Conservation (phyloP, 2,329 filamentous ascomycete species). For the Colletotrichum brevisporum region DNA sequence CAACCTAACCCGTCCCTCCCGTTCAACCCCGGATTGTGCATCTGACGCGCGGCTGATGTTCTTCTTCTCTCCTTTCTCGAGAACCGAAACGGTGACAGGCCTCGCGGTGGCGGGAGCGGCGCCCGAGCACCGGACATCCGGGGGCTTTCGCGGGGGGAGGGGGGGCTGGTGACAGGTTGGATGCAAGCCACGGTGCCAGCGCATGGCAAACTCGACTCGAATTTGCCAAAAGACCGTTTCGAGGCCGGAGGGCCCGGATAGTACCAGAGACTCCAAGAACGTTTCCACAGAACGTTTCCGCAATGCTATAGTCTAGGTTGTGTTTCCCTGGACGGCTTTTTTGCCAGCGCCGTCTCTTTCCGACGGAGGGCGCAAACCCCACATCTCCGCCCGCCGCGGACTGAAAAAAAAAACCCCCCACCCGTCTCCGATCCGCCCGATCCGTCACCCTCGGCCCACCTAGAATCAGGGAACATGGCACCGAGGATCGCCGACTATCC, state of each 20-base stretch:
- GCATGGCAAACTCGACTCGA: too few species aligned
- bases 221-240: too few species aligned
- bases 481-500: constrained; percentile 8
- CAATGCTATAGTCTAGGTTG: too few species aligned
- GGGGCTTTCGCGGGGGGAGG: too few species aligned
- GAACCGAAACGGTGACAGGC: constrained; percentile 14
- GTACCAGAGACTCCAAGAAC: too few species aligned
- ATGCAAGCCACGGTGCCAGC: too few species aligned
- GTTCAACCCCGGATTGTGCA: constrained; percentile 4
- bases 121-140: constrained; percentile 29
- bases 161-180: too few species aligned
- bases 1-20: background rate
- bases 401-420: background rate
- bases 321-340: background rate
- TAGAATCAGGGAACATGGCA: background rate
- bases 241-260: too few species aligned
- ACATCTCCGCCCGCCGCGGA: constrained; percentile 10
- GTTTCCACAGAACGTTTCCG: too few species aligned
- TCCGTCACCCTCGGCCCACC: constrained; percentile 5
- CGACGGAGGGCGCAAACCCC: constrained; percentile 10
- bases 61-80: too few species aligned
- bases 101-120: constrained; percentile 2
- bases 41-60: constrained; percentile 13
- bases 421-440: constrained; percentile 8
- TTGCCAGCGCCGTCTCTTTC: constrained; percentile 1